Evolutionary conservation across 139 green algal species (phyloP).

Genomic region (Ulvella scutata): DNA sequence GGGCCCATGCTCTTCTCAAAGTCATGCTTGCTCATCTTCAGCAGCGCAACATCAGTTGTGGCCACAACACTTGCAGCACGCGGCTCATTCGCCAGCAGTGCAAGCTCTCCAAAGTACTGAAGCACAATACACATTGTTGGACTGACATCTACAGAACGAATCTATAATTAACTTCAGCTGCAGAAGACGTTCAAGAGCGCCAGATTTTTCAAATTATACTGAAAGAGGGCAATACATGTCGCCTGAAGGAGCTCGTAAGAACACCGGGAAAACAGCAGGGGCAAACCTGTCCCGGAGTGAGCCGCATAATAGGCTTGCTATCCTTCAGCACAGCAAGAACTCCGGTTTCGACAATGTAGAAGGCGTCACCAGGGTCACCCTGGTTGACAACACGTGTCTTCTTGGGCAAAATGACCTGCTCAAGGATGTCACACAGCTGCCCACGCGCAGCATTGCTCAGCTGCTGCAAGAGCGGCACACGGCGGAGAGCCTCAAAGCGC

Average conservation of each 20-base stretch:
- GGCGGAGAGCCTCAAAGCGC: conserved; percentile 62
- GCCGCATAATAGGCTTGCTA: conserved; percentile 4
- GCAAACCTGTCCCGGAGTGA: background rate
- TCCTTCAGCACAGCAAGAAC: conserved; percentile 41
- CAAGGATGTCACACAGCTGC: conserved; percentile 19
- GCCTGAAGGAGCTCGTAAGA: background rate
- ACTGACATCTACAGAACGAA: background rate
- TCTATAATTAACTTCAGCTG: conserved; percentile 10
- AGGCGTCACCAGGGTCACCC: conserved; percentile 57
- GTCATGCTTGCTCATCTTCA: conserved; percentile 35
- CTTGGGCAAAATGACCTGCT: conserved; percentile 9
- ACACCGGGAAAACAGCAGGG: background rate
- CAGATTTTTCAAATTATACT: background rate
- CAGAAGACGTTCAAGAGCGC: conserved; percentile 12
- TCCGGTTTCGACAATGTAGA: conserved; percentile 83
- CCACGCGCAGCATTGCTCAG: conserved; percentile 11
- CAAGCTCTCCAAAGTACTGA: conserved; percentile 80
- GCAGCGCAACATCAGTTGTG: conserved; percentile 30
- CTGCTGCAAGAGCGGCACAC: conserved; percentile 27
- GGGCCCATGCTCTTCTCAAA: conserved; percentile 36
- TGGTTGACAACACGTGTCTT: conserved; percentile 16
- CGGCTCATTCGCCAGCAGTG: conserved; percentile 56
- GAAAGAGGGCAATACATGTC: background rate
- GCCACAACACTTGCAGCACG: conserved; percentile 60
- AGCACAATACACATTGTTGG: conserved; percentile 3